A percentile compares a stretch with the other conserved stretches of the same genome.
Evolutionary conservation across 83 land plant species (phyloP).

Genomic region (Isoetes engelmannii): DNA sequence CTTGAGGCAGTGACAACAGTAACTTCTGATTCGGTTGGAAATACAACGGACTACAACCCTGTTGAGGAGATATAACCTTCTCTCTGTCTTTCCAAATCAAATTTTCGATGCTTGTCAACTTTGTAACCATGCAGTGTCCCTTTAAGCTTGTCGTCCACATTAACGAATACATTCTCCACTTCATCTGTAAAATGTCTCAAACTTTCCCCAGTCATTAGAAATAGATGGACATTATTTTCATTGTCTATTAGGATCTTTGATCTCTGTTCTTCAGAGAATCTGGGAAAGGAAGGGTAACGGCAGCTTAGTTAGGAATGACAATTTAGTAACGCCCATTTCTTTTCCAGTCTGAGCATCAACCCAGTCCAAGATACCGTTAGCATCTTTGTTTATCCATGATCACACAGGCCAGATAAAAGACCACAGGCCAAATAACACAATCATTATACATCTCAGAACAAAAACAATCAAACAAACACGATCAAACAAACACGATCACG

Average conservation of each 20-base stretch:
- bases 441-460: too few species aligned
- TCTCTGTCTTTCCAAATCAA: slow-evolving; percentile 3
- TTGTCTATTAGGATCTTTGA: slow-evolving; percentile 73
- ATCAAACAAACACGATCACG: too few species aligned
- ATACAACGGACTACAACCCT: slow-evolving; percentile 76
- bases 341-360: slow-evolving; percentile 76
- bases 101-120: slow-evolving; percentile 20
- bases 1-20: slow-evolving; percentile 56
- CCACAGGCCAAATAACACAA: too few species aligned
- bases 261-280: slow-evolving; percentile 74
- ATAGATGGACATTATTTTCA: slow-evolving; percentile 53
- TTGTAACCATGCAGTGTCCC: slow-evolving; percentile 62
- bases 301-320: slow-evolving; percentile 46
- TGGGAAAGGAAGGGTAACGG: slow-evolving; percentile 62
- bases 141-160: slow-evolving; percentile 54
- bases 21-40: slow-evolving; percentile 73
- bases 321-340: slow-evolving; percentile 39
- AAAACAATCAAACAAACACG: too few species aligned
- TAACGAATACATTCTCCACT: slow-evolving; percentile 58
- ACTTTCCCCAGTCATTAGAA: slow-evolving; percentile 66
- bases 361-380: slow-evolving; percentile 53
- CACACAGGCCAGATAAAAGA: too few species aligned
- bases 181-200: slow-evolving; percentile 44
- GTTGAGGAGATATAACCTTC: slow-evolving; percentile 38
- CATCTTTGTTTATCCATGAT: neutral